A percentile compares a stretch with the other conserved stretches of the same genome.
These are phyloP conservation scores for Colletotrichum sojae DNA, from an alignment of 2,329 filamentous ascomycete species.

Conservation along the genomic window DNA sequence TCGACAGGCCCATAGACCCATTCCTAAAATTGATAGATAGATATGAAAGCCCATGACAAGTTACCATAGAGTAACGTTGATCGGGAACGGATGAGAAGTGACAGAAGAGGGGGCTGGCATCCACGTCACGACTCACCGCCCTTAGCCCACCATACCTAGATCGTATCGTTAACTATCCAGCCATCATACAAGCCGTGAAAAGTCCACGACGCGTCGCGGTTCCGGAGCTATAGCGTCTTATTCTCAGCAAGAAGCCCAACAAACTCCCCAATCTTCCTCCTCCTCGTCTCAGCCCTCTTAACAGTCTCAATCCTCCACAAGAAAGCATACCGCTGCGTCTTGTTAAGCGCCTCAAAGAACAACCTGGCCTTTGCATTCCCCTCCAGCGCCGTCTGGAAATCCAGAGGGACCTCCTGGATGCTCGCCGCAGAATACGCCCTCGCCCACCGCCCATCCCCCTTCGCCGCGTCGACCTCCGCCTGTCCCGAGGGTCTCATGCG, in stretches of 20 bases:
- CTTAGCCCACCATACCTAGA: no score
- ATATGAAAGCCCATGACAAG: no score
- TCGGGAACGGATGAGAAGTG: no score
- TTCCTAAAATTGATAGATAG: no score
- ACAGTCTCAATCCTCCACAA: constrained; percentile 61
- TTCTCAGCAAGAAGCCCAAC: constrained; percentile 55
- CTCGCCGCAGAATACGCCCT: constrained; percentile 68
- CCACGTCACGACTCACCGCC: no score
- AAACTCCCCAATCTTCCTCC: constrained; percentile 56
- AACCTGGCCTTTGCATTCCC: constrained; percentile 50
- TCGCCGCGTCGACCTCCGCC: constrained; percentile 67
- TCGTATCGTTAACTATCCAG: no score
- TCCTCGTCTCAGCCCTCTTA: constrained; percentile 53
- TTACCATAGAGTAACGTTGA: no score
- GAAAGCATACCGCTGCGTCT: constrained; percentile 61
- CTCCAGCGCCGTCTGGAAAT: constrained; percentile 62
- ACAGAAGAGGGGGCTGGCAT: no score
- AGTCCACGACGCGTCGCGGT: no score
- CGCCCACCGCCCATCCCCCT: constrained; percentile 71
- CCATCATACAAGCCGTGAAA: no score
- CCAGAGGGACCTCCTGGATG: constrained; percentile 61
- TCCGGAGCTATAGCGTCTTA: constrained; percentile 45
- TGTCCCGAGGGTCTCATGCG: constrained; percentile 65
- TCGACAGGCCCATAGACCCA: no score
- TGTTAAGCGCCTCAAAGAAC: constrained; percentile 60